Conservation (phyloP, 805 yeast genomes). For the Kazachstania viticola region DNA sequence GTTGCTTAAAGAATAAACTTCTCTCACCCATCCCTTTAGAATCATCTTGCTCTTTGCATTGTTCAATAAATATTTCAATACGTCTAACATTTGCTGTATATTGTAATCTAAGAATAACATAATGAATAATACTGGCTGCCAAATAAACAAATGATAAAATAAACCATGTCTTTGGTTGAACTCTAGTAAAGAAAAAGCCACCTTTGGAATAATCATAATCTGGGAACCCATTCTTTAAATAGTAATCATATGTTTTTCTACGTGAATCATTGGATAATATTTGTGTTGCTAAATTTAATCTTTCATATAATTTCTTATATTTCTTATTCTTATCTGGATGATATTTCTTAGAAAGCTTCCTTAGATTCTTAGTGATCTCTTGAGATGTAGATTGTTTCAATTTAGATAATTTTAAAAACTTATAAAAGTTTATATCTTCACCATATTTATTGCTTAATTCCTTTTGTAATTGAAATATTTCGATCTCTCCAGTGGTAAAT, state of each 20-base stretch:
- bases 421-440: constrained; percentile 48
- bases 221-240: constrained; percentile 77
- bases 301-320: constrained; percentile 47
- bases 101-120: constrained; percentile 40
- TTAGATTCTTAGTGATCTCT: constrained; percentile 54
- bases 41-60: constrained; percentile 46
- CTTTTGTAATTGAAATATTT: constrained; percentile 63
- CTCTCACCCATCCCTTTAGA: constrained; percentile 40
- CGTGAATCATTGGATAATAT: constrained; percentile 51
- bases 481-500: constrained; percentile 57
- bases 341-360: constrained; percentile 53
- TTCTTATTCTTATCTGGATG: constrained; percentile 76
- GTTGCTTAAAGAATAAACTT: constrained; percentile 31
- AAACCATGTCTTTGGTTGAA: constrained; percentile 55
- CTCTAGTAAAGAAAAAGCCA: constrained; percentile 42
- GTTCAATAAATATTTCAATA: constrained; percentile 38
- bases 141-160: constrained; percentile 41
- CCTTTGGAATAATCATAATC: constrained; percentile 56
- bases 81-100: constrained; percentile 47
- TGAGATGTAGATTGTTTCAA: constrained; percentile 33
- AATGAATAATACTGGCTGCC: constrained; percentile 48
- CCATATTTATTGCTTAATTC: constrained; percentile 56
- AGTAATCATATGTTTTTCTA: constrained; percentile 74
- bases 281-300: constrained; percentile 65
- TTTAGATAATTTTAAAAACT: constrained; percentile 43